phyloP scores from a whole-genome alignment of 371 early-diverging fungal genomes.

The Mucor circinelloides region DNA sequence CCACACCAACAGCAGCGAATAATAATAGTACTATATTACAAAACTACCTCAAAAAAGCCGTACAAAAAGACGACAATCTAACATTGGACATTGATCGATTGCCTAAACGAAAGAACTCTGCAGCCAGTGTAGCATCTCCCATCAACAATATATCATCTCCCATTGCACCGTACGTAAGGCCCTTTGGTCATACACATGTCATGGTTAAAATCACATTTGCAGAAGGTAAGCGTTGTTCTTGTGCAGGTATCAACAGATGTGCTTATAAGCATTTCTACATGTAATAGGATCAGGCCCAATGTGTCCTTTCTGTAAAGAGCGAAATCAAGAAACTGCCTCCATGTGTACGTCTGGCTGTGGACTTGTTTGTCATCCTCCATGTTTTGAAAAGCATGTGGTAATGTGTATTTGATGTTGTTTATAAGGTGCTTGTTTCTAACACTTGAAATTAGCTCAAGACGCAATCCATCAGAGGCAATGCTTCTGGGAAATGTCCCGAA shows the following conservation, averaged over 20 bases:
- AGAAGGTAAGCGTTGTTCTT: background rate
- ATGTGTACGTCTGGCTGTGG: background rate
- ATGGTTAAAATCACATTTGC: background rate
- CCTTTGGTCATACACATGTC: background rate
- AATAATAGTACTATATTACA: slow-evolving; percentile 2
- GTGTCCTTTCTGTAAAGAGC: background rate
- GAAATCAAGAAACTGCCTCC: background rate
- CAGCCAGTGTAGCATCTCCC: background rate
- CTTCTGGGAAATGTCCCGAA: background rate
- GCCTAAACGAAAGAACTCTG: background rate
- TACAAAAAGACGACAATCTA: background rate
- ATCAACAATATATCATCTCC: background rate
- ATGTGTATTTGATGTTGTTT: background rate
- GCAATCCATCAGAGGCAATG: background rate
- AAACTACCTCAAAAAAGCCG: background rate
- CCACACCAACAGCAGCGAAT: background rate
- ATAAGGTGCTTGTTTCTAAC: background rate
- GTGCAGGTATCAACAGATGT: too few relatives aligned
- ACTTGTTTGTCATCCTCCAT: background rate
- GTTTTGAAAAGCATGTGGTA: background rate
- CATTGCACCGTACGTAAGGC: background rate
- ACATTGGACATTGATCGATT: background rate
- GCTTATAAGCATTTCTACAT: background rate
- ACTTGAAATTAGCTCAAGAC: background rate
- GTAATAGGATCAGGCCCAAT: background rate